Conservation (phyloP, 2,329 filamentous ascomycete genomes). For the Pseudopyrenochaeta lycopersici region DNA sequence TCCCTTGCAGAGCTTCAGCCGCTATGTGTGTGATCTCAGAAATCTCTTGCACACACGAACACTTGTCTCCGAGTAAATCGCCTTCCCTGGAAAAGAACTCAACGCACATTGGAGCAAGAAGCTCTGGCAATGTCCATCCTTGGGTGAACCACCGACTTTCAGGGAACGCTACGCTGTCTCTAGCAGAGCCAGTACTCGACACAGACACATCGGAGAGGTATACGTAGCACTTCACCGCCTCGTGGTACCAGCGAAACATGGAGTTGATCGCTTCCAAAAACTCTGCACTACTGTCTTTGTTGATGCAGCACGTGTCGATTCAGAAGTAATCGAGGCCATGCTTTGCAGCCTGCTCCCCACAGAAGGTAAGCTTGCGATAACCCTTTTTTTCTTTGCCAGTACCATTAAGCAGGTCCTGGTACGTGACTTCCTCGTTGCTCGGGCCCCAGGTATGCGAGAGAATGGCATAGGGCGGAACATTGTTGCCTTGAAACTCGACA, state of each 20-base stretch:
- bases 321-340: slow-evolving; percentile 19
- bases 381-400: slow-evolving; percentile 1
- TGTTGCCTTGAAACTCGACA: background rate
- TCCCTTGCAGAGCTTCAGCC: slow-evolving; percentile 7
- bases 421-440: slow-evolving; percentile 8
- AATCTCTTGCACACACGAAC: background rate
- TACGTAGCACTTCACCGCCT: slow-evolving; percentile 23
- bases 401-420: background rate
- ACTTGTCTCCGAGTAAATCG: slow-evolving; percentile 8
- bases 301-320: slow-evolving; percentile 24
- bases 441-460: slow-evolving; percentile 12
- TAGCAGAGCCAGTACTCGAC: no score
- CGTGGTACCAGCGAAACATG: slow-evolving; percentile 29
- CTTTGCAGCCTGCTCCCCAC: slow-evolving; percentile 15
- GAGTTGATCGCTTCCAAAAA: slow-evolving; percentile 18
- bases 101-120: slow-evolving; percentile 17
- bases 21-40: slow-evolving; percentile 18
- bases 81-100: slow-evolving; percentile 23
- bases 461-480: slow-evolving; percentile 11
- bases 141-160: slow-evolving; percentile 24
- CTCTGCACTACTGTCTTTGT: slow-evolving; percentile 10
- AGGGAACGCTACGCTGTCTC: slow-evolving; percentile 1
- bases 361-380: slow-evolving; percentile 21
- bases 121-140: slow-evolving; percentile 31
- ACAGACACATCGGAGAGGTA: slow-evolving; percentile 21